A percentile compares a stretch with the other conserved stretches of the same genome.
These are phyloP conservation scores for Cubamyces lactineus DNA, from an alignment of 768 basidiomycete genomes.

Conservation along the genomic window DNA sequence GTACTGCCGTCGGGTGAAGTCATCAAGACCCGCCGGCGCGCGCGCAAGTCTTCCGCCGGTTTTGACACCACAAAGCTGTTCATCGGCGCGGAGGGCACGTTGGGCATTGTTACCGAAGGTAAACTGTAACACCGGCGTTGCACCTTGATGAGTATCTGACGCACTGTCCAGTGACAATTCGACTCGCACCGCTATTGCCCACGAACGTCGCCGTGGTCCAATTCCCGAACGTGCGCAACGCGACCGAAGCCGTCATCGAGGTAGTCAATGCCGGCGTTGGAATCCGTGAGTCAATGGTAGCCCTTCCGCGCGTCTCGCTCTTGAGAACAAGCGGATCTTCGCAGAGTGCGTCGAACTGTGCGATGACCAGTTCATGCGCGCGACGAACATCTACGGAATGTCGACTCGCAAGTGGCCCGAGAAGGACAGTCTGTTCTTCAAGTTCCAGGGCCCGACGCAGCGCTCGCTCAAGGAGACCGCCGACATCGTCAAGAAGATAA, in stretches of 20 bases:
- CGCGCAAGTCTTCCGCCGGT: constrained; percentile 86
- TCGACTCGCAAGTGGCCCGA: constrained; percentile 61
- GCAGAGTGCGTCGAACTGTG: constrained; percentile 85
- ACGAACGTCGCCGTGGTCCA: constrained; percentile 83
- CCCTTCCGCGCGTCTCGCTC: background rate
- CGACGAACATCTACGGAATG: constrained; percentile 58
- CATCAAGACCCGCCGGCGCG: constrained; percentile 81
- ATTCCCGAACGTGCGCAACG: constrained; percentile 75
- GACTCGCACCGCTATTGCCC: constrained; percentile 79
- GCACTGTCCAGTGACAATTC: constrained; percentile 62
- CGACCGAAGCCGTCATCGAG: constrained; percentile 75
- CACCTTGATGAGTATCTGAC: background rate
- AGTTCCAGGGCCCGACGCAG: constrained; percentile 67
- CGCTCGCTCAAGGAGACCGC: constrained; percentile 65
- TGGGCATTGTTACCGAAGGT: constrained; percentile 92
- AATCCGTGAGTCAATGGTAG: constrained; percentile 56
- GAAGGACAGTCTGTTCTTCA: constrained; percentile 80
- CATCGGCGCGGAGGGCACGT: constrained; percentile 80
- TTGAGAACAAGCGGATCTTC: background rate
- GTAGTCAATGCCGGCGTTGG: constrained; percentile 71
- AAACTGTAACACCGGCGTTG: background rate
- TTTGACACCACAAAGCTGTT: constrained; percentile 86
- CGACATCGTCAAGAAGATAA: constrained; percentile 56
- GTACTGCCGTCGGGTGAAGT: constrained; percentile 89
- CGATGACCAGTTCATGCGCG: constrained; percentile 70